Evolutionary conservation across 75 land plant genomes (phyloP).

Genomic region (Ceratopteris richardii): DNA sequence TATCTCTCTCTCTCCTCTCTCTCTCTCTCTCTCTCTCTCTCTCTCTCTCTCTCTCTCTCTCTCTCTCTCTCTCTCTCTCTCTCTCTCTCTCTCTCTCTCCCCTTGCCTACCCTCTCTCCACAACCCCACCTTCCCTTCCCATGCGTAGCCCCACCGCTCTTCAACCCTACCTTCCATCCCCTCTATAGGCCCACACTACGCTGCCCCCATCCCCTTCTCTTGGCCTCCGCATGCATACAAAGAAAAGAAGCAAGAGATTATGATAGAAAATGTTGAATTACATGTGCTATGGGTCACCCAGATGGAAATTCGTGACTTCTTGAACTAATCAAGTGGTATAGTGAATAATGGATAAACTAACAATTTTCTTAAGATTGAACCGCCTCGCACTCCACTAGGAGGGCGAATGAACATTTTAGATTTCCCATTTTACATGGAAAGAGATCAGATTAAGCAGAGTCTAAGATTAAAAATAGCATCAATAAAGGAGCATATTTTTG

Average conservation of each 20-base stretch:
- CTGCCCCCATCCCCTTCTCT: no score
- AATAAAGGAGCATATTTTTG: slow-evolving; percentile 90
- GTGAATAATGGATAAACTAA: slow-evolving; percentile 37
- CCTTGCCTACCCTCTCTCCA: no score
- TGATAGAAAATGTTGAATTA: slow-evolving; percentile 88
- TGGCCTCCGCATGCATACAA: slow-evolving; percentile 99
- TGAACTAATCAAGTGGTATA: slow-evolving; percentile 66
- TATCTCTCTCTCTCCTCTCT: no score
- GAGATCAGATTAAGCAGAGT: slow-evolving; percentile 96
- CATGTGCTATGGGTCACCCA: slow-evolving; percentile 87
- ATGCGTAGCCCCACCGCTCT: no score
- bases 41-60: no score
- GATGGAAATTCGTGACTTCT: slow-evolving; percentile 93
- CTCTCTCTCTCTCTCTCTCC: no score
- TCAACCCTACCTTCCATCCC: no score
- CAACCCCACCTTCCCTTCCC: no score
- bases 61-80: no score
- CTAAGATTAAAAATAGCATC: slow-evolving; percentile 91
- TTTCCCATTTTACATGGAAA: slow-evolving; percentile 93
- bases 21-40: no score
- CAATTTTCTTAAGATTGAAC: slow-evolving; percentile 41
- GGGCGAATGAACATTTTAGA: slow-evolving; percentile 97
- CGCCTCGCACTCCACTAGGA: slow-evolving; percentile 74
- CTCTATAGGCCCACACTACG: no score
- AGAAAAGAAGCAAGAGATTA: slow-evolving; percentile 86